A percentile compares a stretch with the other conserved stretches of the same genome.
These are phyloP conservation scores for Rosa lucieae DNA, from an alignment of 306 rosid genomes.

Conservation along the genomic window DNA sequence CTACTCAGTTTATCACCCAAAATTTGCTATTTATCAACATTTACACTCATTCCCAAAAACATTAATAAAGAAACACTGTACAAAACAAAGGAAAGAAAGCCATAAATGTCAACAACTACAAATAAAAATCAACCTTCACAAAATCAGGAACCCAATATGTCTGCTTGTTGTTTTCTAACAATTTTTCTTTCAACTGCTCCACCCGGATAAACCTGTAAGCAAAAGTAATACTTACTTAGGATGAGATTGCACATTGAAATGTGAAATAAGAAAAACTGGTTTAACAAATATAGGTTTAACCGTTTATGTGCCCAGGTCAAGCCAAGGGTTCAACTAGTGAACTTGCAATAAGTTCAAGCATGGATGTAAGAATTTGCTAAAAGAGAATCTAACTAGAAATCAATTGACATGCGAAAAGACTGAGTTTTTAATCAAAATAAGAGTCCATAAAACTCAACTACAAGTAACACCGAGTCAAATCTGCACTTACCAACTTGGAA, in stretches of 20 bases:
- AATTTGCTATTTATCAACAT: no score
- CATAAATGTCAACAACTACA: background rate
- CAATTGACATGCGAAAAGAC: background rate
- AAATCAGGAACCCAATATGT: slow-evolving; percentile 98
- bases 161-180: slow-evolving; percentile 82
- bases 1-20: no score
- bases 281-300: background rate
- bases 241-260: slow-evolving; percentile 6
- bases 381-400: background rate
- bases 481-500: slow-evolving; percentile 87
- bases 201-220: slow-evolving; percentile 81
- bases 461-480: slow-evolving; percentile 3
- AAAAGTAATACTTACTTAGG: slow-evolving; percentile 18
- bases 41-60: background rate
- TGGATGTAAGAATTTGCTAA: background rate
- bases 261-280: background rate
- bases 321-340: background rate
- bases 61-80: background rate
- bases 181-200: slow-evolving; percentile 71
- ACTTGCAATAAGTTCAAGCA: background rate
- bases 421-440: background rate
- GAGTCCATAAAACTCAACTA: background rate
- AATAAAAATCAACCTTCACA: slow-evolving; percentile 62
- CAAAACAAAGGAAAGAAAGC: background rate
- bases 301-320: background rate